These are phyloP conservation scores for Styphnolobium japonicum DNA, from an alignment of 306 rosid genomes.

Conservation along the genomic window DNA sequence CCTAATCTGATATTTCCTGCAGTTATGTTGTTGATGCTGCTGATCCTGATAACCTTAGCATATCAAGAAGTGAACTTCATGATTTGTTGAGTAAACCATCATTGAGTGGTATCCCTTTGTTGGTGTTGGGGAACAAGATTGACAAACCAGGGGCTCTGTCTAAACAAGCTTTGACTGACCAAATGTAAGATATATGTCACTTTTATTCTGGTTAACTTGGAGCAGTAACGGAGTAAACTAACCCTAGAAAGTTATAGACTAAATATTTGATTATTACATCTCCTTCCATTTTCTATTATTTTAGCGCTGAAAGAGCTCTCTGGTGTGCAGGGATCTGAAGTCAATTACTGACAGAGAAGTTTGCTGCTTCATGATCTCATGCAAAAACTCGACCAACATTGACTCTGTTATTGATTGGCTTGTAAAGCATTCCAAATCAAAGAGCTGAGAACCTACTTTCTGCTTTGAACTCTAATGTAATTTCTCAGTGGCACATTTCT, in stretches of 20 bases:
- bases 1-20: constrained; percentile 29
- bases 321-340: constrained; percentile 69
- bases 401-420: constrained; percentile 92
- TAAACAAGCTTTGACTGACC: constrained; percentile 73
- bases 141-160: constrained; percentile 77
- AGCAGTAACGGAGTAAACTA: not conserved
- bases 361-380: constrained; percentile 93
- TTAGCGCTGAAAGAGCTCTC: constrained; percentile 15
- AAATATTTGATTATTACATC: not conserved
- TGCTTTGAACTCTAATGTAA: constrained; percentile 42
- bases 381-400: constrained; percentile 93
- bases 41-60: constrained; percentile 73
- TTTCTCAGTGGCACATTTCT: constrained; percentile 34
- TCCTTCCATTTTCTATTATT: not conserved
- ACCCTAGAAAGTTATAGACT: not conserved
- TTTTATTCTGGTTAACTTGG: not conserved
- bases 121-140: constrained; percentile 89
- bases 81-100: constrained; percentile 80
- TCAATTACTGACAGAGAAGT: constrained; percentile 86
- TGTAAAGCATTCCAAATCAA: constrained; percentile 93
- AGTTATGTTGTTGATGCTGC: constrained; percentile 97
- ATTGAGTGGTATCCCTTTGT: constrained; percentile 76
- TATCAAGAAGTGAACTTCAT: constrained; percentile 80
- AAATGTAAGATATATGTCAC: constrained; percentile 55
- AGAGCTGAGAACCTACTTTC: constrained; percentile 51